phyloP scores from a whole-genome alignment of 257 asterid genomes.

The Marsdenia floribunda region DNA sequence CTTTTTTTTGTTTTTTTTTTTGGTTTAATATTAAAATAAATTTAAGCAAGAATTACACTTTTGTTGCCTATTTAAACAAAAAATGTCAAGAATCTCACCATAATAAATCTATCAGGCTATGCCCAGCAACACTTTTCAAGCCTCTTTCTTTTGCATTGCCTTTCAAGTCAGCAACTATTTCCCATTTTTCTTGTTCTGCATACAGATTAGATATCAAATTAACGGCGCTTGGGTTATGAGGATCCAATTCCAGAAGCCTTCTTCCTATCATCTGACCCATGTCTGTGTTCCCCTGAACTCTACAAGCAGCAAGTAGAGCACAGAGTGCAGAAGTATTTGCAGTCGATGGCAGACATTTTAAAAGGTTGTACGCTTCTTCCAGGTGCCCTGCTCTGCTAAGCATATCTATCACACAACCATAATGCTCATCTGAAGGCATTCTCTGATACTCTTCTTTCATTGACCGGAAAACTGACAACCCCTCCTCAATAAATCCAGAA shows the following conservation, averaged over 20 bases:
- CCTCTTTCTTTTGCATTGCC: constrained; percentile 37
- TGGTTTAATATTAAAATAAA: too few species aligned
- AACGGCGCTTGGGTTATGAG: constrained; percentile 32
- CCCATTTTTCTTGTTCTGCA: constrained; percentile 56
- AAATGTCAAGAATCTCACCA: background rate
- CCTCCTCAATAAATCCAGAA: constrained; percentile 39
- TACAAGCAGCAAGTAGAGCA: constrained; percentile 49
- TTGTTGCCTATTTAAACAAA: too few species aligned
- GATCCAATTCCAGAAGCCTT: constrained; percentile 41
- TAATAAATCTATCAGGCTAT: constrained; percentile 36
- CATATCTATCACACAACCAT: constrained; percentile 56
- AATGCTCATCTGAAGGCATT: constrained; percentile 51
- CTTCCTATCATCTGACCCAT: constrained; percentile 40
- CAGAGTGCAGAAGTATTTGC: constrained; percentile 37
- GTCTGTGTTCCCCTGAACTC: constrained; percentile 38
- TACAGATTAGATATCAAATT: constrained; percentile 46
- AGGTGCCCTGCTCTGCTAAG: constrained; percentile 54
- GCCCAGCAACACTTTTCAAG: constrained; percentile 40
- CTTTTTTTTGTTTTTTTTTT: constrained; percentile 14
- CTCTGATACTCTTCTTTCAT: constrained; percentile 42
- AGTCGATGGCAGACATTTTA: constrained; percentile 23
- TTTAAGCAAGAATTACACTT: too few species aligned
- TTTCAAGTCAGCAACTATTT: constrained; percentile 35
- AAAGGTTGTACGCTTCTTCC: constrained; percentile 40
- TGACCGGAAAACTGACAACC: constrained; percentile 32